These are phyloP conservation scores for Corymbia citriodora DNA, from an alignment of 441 rosid species.

Conservation along the genomic window DNA sequence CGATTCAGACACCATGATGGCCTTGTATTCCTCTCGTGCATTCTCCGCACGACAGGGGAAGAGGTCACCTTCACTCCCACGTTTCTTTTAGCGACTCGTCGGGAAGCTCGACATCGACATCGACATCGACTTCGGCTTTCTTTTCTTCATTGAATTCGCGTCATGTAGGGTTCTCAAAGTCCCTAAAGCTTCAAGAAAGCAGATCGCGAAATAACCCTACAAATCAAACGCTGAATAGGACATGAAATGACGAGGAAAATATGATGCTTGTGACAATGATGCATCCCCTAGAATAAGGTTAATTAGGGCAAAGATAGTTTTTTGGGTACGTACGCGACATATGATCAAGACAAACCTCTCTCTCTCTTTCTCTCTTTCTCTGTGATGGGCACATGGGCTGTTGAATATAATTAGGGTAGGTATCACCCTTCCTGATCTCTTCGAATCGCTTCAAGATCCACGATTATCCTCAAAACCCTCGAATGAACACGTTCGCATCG, in stretches of 20 bases:
- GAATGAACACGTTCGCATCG: neutral
- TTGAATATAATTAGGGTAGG: neutral
- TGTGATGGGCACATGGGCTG: neutral
- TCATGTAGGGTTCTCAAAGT: neutral
- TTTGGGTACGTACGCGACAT: neutral
- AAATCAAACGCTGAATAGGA: neutral
- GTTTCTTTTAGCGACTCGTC: neutral
- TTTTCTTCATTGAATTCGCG: neutral
- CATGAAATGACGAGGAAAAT: neutral
- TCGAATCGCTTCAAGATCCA: neutral
- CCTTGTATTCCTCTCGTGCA: neutral
- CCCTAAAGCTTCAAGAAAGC: neutral
- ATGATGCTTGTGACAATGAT: neutral
- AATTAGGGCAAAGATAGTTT: neutral
- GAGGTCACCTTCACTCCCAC: neutral
- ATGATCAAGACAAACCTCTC: neutral
- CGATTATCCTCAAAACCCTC: neutral
- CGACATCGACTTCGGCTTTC: neutral
- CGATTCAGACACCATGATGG: neutral
- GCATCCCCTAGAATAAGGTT: neutral
- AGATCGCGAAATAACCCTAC: neutral
- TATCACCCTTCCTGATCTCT: neutral
- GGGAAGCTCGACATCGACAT: neutral
- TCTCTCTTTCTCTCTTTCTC: neutral
- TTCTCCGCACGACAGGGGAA: neutral